A percentile compares a stretch with the other conserved stretches of the same genome.
Evolutionary conservation across 2,329 filamentous ascomycete species (phyloP).

Genomic region (Nothopassalora personata): DNA sequence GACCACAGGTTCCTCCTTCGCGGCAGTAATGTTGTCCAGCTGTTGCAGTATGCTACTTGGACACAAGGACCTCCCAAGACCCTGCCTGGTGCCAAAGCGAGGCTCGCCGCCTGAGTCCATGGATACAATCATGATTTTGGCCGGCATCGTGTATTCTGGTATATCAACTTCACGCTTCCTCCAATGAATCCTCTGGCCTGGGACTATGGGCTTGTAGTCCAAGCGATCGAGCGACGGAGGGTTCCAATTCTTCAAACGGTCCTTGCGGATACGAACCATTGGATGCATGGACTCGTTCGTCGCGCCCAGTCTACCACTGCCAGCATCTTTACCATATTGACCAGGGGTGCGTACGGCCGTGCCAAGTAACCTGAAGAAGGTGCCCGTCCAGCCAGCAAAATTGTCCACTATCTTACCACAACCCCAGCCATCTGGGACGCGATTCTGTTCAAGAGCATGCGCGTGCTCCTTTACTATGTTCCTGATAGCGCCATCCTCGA

Average conservation of each 20-base stretch:
- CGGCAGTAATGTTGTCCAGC: background rate
- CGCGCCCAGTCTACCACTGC: background rate
- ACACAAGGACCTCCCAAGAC: background rate
- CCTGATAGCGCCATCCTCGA: conserved; percentile 12
- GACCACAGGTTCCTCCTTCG: background rate
- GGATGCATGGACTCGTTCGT: conserved; percentile 11
- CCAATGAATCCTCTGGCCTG: background rate
- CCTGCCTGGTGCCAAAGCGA: background rate
- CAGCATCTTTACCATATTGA: conserved; percentile 1
- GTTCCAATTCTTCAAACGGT: conserved; percentile 3
- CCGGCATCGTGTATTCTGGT: background rate
- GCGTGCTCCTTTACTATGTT: conserved; percentile 6
- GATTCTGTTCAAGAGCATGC: conserved; percentile 5
- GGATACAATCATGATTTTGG: background rate
- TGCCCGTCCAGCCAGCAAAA: conserved; percentile 10
- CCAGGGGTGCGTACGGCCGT: conserved; percentile 6
- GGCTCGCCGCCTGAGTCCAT: background rate
- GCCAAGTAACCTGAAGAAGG: conserved; percentile 11
- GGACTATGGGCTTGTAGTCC: background rate
- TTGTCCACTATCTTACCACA: conserved; percentile 16
- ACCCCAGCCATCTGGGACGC: conserved; percentile 9
- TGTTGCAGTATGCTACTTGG: background rate
- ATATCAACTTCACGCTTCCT: background rate
- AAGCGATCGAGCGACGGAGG: conserved; percentile 1
- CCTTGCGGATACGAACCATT: conserved; percentile 10